Evolutionary conservation across 352 stramenopile genomes (phyloP).

Genomic region (Globisporangium abappressorium): DNA sequence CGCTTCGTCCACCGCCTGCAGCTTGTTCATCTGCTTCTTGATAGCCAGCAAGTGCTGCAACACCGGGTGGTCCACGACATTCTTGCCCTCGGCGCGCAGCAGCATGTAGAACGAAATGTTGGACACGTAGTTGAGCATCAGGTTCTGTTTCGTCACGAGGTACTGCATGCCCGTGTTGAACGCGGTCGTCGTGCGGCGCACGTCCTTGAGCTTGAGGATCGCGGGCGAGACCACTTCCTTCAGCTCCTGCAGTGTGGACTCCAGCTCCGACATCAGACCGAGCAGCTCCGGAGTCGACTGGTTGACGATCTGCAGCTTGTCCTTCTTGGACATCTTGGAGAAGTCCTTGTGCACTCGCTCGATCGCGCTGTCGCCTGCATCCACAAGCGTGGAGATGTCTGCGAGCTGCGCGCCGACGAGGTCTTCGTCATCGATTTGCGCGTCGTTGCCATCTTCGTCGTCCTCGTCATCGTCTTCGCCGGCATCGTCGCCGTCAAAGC

Average conservation of each 20-base stretch:
- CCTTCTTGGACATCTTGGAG: slow-evolving; percentile 83
- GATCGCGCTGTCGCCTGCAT: slow-evolving; percentile 48
- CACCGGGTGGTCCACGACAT: slow-evolving; percentile 73
- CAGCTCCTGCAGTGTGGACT: slow-evolving; percentile 62
- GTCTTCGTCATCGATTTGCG: slow-evolving; percentile 56
- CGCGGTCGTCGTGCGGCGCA: slow-evolving; percentile 49
- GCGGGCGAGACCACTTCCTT: slow-evolving; percentile 63
- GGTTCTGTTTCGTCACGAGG: slow-evolving; percentile 74
- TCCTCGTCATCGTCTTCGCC: slow-evolving; percentile 37
- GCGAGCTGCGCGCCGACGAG: slow-evolving; percentile 68
- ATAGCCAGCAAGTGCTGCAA: slow-evolving; percentile 69
- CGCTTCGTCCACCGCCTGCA: slow-evolving; percentile 51
- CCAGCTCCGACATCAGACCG: slow-evolving; percentile 63
- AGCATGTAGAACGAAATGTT: slow-evolving; percentile 89
- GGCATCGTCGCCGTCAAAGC: slow-evolving; percentile 42
- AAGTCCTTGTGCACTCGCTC: slow-evolving; percentile 81
- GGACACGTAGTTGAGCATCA: slow-evolving; percentile 81
- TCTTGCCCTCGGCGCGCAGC: slow-evolving; percentile 76
- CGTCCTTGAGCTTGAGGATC: slow-evolving; percentile 68
- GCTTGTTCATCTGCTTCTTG: slow-evolving; percentile 74
- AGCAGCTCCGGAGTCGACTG: slow-evolving; percentile 76
- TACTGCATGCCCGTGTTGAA: slow-evolving; percentile 72
- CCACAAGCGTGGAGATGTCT: slow-evolving; percentile 64
- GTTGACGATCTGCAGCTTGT: slow-evolving; percentile 86
- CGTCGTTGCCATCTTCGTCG: slow-evolving; percentile 24